Evolutionary conservation across 306 rosid species (phyloP), one percentile per base, ranked within the genome.

Genomic region (Citrullus colocynthis): DNA sequence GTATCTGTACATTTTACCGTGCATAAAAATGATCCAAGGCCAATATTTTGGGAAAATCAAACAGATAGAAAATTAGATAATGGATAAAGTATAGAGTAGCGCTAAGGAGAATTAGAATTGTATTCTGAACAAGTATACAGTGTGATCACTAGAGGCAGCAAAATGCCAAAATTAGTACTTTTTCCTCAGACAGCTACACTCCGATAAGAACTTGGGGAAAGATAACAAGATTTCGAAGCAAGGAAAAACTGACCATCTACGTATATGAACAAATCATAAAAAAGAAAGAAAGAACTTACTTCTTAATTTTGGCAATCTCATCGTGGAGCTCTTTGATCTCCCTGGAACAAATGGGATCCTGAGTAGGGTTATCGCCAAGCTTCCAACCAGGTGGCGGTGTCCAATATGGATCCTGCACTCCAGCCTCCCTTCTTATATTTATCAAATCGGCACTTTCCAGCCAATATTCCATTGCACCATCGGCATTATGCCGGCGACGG

Each of bases 391-490:
- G 86, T 15, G 90, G 93, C 6, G 99, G 99, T 44, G 85, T 90
- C 99, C 99, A 95, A 54, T 88, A 90, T 58, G 96, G 85, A 79
- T 95, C 99, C 69, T 87, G 88, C 28, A 95, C 85, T 85, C 97
- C 99, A 9, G 89, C 95, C 58, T 92, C 84, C 83, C 48, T 83
- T 76, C 99, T 85, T 13, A 92, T 76, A 45, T 87, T 83, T 16
- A 76, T 80, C 64, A 95, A 81, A 77, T 95, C 93, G 79, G 97
- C 97, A 78, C 87, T 86, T 82, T 95, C 99, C 58, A 95, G 73
- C 97, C 99, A 95, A 77, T 92, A 95, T 76, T 90, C 99, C 96
- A 95, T 93, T 17, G 91, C 92, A 1, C 99, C 99, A 73, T 92
- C 97, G 0, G 97, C 84, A 77, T 92, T 95, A 82, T 92, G 97